Evolutionary conservation across 768 basidiomycete species (phyloP).

Genomic region (Pholiota conissans): DNA sequence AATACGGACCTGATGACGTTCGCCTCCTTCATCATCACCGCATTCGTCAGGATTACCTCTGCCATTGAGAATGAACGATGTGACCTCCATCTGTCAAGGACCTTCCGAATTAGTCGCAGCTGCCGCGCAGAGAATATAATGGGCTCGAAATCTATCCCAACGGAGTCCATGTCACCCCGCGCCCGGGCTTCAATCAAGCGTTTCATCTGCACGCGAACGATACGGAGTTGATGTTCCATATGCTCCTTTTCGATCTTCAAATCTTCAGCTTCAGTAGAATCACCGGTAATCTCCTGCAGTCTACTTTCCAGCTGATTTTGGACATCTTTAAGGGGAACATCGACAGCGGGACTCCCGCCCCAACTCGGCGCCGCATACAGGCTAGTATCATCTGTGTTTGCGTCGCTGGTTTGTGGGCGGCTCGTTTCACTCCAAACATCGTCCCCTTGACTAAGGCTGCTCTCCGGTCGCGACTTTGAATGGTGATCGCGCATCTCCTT

Average conservation of each 20-base stretch:
- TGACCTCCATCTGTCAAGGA: slow-evolving; percentile 82
- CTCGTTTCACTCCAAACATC: slow-evolving; percentile 90
- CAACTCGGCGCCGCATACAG: slow-evolving; percentile 62
- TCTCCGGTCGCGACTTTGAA: slow-evolving; percentile 82
- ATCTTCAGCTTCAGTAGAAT: slow-evolving; percentile 74
- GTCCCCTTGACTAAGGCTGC: slow-evolving; percentile 82
- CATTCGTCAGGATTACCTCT: slow-evolving; percentile 80
- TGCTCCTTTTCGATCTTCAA: slow-evolving; percentile 89
- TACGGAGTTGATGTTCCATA: slow-evolving; percentile 84
- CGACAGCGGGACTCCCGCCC: slow-evolving; percentile 62
- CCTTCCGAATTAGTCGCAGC: slow-evolving; percentile 78
- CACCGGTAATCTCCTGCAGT: slow-evolving; percentile 55
- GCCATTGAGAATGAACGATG: slow-evolving; percentile 91
- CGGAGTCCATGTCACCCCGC: slow-evolving; percentile 71
- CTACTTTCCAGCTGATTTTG: slow-evolving; percentile 77
- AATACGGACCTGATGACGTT: slow-evolving; percentile 80
- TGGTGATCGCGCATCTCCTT: slow-evolving; percentile 85
- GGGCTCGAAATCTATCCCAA: slow-evolving; percentile 69
- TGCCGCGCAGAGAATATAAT: slow-evolving; percentile 82
- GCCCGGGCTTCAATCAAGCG: slow-evolving; percentile 75
- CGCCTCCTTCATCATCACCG: slow-evolving; percentile 89
- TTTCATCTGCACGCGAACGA: slow-evolving; percentile 82
- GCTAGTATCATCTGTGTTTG: slow-evolving; percentile 86
- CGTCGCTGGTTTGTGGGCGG: slow-evolving; percentile 76
- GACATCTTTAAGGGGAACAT: slow-evolving; percentile 65